Percentiles rank a stretch among this genome's conserved stretches.
Evolutionary conservation across 176 grass and related monocot species (phyloP).

Genomic region (Zea luxurians): DNA sequence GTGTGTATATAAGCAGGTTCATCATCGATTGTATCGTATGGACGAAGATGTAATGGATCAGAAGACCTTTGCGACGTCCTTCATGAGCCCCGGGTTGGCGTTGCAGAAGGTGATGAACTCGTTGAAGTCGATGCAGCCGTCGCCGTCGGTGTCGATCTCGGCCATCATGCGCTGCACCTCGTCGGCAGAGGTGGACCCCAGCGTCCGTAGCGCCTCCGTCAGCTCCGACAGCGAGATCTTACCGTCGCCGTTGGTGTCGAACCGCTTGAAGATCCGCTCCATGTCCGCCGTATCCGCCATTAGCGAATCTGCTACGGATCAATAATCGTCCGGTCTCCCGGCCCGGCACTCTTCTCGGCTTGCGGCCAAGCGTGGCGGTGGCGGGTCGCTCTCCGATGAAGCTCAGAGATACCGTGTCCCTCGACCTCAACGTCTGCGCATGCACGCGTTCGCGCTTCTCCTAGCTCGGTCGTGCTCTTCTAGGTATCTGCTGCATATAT

Average conservation of each 20-base stretch:
- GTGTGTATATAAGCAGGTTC: background rate
- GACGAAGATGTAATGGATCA: conserved; percentile 2
- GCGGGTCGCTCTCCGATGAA: background rate
- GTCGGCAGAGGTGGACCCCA: conserved; percentile 76
- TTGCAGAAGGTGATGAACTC: conserved; percentile 91
- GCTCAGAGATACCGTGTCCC: background rate
- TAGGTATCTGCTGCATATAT: background rate
- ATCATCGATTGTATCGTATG: background rate
- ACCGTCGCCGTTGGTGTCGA: conserved; percentile 79
- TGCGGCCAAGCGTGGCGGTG: background rate
- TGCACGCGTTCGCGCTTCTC: background rate
- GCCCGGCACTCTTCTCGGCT: too few relatives aligned
- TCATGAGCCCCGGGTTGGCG: conserved; percentile 86
- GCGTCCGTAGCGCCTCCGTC: conserved; percentile 69
- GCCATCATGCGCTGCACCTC: conserved; percentile 91
- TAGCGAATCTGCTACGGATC: background rate
- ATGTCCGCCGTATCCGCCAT: conserved; percentile 52
- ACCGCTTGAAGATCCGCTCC: conserved; percentile 86
- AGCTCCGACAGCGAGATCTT: conserved; percentile 84
- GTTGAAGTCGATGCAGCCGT: conserved; percentile 73
- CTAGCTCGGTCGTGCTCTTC: too few relatives aligned
- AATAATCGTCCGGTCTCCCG: background rate
- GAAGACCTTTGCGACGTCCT: conserved; percentile 94
- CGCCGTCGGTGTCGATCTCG: conserved; percentile 91
- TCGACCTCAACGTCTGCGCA: background rate